phyloP scores from a whole-genome alignment of 2,329 filamentous ascomycete species.

The Neurospora sp. region DNA sequence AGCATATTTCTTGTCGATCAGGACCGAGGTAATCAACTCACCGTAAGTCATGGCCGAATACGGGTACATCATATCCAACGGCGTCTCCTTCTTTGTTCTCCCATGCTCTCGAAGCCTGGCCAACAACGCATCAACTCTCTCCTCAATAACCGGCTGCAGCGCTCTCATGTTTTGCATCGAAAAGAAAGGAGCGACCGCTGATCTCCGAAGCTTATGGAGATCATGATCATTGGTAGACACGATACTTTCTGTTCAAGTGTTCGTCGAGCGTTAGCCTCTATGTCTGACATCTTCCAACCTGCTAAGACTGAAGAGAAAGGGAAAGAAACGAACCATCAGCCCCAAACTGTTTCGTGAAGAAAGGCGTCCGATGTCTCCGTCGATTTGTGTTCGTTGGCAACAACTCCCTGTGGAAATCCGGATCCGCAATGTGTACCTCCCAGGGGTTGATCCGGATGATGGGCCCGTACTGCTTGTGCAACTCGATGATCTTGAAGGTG shows the following conservation, averaged over 20 bases:
- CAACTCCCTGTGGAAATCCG: constrained; percentile 20
- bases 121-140: constrained; percentile 12
- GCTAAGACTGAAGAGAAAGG: too few species aligned
- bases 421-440: constrained; percentile 24
- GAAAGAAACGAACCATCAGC: constrained; percentile 3
- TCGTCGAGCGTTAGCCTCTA: not conserved
- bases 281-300: too few species aligned
- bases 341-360: constrained; percentile 8
- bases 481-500: constrained; percentile 19
- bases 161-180: constrained; percentile 7
- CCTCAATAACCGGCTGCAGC: constrained; percentile 14
- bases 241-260: not conserved
- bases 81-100: not conserved
- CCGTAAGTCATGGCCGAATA: constrained; percentile 8
- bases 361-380: constrained; percentile 12
- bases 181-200: constrained; percentile 15
- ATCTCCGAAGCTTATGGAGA: constrained; percentile 11
- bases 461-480: constrained; percentile 28
- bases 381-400: constrained; percentile 9
- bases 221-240: constrained; percentile 11
- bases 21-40: not conserved
- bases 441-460: constrained; percentile 25
- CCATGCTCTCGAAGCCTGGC: constrained; percentile 9
- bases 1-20: not conserved
- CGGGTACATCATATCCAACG: constrained; percentile 8